Percentiles rank a stretch among this genome's conserved stretches.
Evolutionary conservation across 2,329 filamentous ascomycete species (phyloP).

Genomic region (Anisogramma anomala): DNA sequence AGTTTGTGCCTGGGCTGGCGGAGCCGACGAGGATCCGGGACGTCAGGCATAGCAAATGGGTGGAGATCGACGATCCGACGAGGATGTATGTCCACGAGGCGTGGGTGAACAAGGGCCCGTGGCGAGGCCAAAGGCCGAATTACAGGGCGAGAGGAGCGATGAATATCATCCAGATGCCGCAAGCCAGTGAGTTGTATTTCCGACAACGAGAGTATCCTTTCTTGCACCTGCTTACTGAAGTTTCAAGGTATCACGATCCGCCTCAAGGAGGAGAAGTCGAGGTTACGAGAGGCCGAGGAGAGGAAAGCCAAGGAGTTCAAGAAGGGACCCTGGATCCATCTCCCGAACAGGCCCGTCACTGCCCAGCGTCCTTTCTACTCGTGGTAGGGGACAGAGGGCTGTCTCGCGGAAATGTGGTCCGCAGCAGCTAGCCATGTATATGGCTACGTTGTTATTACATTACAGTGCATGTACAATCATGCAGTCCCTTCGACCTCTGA

Average conservation of each 20-base stretch:
- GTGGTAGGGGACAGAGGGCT: conserved; percentile 67
- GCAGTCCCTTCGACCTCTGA: no score
- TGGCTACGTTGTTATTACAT: no score
- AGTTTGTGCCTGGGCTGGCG: conserved; percentile 20
- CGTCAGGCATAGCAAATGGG: conserved; percentile 62
- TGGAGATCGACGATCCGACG: conserved; percentile 62
- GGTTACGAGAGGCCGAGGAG: conserved; percentile 70
- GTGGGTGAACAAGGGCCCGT: conserved; percentile 74
- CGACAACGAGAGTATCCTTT: not conserved
- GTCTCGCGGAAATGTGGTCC: no score
- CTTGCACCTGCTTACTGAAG: not conserved
- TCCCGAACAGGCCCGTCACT: conserved; percentile 75
- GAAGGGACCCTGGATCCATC: conserved; percentile 71
- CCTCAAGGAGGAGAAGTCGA: conserved; percentile 87
- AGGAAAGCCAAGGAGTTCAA: conserved; percentile 62
- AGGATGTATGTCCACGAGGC: conserved; percentile 83
- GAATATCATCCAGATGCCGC: conserved; percentile 56
- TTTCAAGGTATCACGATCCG: conserved; percentile 62
- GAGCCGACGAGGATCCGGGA: conserved; percentile 59
- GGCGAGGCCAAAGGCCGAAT: conserved; percentile 45
- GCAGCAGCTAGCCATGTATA: no score
- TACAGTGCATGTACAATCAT: no score
- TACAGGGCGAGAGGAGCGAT: conserved; percentile 66
- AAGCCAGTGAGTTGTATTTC: conserved; percentile 52
- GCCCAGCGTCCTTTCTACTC: conserved; percentile 82